A percentile compares a stretch with the other conserved stretches of the same genome.
phyloP scores from a whole-genome alignment of 352 stramenopile genomes.

The Phytopythium delawarense region DNA sequence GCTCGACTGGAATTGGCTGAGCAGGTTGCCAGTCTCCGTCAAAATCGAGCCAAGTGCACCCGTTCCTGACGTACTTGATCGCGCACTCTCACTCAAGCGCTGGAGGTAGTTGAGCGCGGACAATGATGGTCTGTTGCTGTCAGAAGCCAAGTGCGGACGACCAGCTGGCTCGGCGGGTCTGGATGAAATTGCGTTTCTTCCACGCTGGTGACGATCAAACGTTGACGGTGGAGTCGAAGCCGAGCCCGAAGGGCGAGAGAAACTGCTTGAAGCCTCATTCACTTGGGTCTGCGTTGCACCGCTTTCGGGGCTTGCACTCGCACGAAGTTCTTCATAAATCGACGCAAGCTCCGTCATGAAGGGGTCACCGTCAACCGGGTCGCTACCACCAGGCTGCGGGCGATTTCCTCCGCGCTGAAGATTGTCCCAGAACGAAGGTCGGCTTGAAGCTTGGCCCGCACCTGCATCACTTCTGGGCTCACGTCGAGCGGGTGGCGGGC shows the following conservation, averaged over 20 bases:
- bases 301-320: not conserved
- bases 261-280: not conserved
- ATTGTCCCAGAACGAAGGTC: not conserved
- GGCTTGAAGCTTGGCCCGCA: not conserved
- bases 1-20: not conserved
- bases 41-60: not conserved
- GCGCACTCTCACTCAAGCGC: not conserved
- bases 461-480: too few relatives aligned
- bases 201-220: not conserved
- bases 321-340: not conserved
- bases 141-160: not conserved
- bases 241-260: not conserved
- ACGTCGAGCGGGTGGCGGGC: not conserved
- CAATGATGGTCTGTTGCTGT: not conserved
- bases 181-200: not conserved
- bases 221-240: not conserved
- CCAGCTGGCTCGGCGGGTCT: not conserved
- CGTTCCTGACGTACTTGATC: not conserved
- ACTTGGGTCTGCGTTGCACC: not conserved
- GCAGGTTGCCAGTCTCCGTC: not conserved
- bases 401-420: not conserved
- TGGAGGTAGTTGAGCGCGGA: not conserved
- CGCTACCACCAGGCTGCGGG: not conserved
- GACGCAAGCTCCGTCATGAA: not conserved
- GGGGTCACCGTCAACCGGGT: not conserved